Percentiles rank a stretch among this genome's conserved stretches.
Conservation (phyloP, 2,329 filamentous ascomycete genomes). For the Aspergillus amoenus region DNA sequence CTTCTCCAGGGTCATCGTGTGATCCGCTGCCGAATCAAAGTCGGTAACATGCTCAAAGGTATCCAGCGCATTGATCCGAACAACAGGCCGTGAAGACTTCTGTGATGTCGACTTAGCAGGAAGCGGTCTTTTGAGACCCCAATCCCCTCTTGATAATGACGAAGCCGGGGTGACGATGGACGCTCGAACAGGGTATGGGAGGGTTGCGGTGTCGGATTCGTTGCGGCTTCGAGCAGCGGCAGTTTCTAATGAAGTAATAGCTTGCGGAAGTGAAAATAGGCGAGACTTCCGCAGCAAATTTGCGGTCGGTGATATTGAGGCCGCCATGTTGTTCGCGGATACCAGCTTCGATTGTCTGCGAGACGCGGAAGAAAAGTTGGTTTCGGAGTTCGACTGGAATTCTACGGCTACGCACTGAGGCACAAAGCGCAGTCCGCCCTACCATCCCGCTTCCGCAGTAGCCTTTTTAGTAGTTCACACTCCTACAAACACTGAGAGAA, state of each 20-base stretch:
- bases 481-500: not conserved
- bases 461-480: not conserved
- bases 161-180: slow-evolving; percentile 74
- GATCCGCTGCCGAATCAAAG: slow-evolving; percentile 78
- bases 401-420: slow-evolving; percentile 24
- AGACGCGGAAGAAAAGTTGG: slow-evolving; percentile 35
- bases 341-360: slow-evolving; percentile 20
- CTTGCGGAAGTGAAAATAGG: slow-evolving; percentile 80
- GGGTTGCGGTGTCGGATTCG: slow-evolving; percentile 69
- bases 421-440: slow-evolving; percentile 19
- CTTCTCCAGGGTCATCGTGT: slow-evolving; percentile 77
- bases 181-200: slow-evolving; percentile 76
- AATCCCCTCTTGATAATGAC: slow-evolving; percentile 77
- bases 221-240: slow-evolving; percentile 50
- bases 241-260: slow-evolving; percentile 62
- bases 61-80: slow-evolving; percentile 77
- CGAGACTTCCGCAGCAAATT: slow-evolving; percentile 80
- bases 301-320: slow-evolving; percentile 58
- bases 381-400: slow-evolving; percentile 20
- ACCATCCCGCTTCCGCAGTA: not conserved
- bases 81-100: slow-evolving; percentile 67
- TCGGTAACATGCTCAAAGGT: slow-evolving; percentile 86
- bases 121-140: slow-evolving; percentile 85
- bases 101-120: slow-evolving; percentile 73
- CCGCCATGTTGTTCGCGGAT: slow-evolving; percentile 40